Conservation (phyloP, 1,139 yeast species). For the Sugiyamaella castrensis region DNA sequence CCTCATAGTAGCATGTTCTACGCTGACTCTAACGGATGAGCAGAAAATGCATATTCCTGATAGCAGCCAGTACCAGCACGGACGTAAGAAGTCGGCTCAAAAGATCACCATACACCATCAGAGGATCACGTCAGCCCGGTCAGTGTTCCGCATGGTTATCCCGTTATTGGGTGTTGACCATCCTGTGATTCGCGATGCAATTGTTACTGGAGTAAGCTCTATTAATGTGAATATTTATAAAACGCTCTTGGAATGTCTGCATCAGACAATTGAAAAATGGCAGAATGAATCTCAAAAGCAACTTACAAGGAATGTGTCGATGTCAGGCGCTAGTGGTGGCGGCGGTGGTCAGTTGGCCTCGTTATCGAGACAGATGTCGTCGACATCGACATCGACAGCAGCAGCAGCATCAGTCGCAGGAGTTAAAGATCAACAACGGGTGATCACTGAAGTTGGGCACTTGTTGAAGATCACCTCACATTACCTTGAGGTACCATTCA, state of each 20-base stretch:
- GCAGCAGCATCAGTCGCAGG: too few relatives aligned
- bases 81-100: conserved; percentile 62
- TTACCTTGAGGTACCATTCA: conserved; percentile 51
- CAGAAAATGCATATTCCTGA: conserved; percentile 66
- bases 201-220: conserved; percentile 82
- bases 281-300: conserved; percentile 12
- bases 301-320: background rate
- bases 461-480: conserved; percentile 69
- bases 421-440: conserved; percentile 44
- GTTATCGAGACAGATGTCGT: conserved; percentile 2
- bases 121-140: conserved; percentile 86
- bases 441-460: conserved; percentile 76
- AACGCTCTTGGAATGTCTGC: conserved; percentile 76
- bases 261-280: conserved; percentile 51
- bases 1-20: conserved; percentile 86
- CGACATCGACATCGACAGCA: conserved; percentile 1
- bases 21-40: conserved; percentile 84
- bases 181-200: conserved; percentile 73
- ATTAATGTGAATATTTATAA: conserved; percentile 85
- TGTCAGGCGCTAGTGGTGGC: conserved; percentile 2
- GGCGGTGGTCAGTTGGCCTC: too few relatives aligned
- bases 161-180: conserved; percentile 76
- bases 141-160: conserved; percentile 82
- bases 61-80: conserved; percentile 43
- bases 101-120: conserved; percentile 82